Percentiles rank a stretch among this genome's conserved stretches.
Conservation (phyloP, 1,284 basidiomycete species). For the Microbotryum silenes-acaulis region DNA sequence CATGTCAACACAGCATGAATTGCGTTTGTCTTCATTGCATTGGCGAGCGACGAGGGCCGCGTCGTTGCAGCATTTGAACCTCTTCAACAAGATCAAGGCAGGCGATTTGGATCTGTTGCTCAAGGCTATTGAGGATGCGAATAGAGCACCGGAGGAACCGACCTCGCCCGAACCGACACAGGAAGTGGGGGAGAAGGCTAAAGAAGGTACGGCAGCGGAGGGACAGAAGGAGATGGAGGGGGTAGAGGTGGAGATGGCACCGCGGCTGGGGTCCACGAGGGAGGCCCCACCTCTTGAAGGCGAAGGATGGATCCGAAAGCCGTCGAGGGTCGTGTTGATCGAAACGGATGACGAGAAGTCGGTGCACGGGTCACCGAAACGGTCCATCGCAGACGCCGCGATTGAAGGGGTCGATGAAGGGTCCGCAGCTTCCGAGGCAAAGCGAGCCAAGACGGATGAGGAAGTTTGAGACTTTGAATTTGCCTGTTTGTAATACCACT, state of each 20-base stretch:
- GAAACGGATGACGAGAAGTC: no score
- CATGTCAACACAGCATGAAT: slow-evolving; percentile 1
- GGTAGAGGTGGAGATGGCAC: background rate
- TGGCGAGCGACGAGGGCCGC: slow-evolving; percentile 29
- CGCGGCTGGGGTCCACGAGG: background rate
- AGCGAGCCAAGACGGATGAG: no score
- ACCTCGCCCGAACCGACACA: background rate
- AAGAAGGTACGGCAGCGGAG: background rate
- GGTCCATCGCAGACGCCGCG: no score
- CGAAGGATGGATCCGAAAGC: no score
- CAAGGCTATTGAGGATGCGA: slow-evolving; percentile 6
- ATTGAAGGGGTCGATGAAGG: no score
- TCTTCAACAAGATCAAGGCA: slow-evolving; percentile 22
- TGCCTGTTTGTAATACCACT: no score
- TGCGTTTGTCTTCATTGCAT: slow-evolving; percentile 14
- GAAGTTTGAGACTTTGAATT: no score
- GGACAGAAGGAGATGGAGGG: background rate
- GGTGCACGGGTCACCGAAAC: no score
- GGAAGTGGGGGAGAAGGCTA: background rate
- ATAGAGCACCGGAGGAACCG: background rate
- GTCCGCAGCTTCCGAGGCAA: no score
- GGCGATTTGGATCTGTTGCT: slow-evolving; percentile 12
- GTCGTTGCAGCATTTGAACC: slow-evolving; percentile 14
- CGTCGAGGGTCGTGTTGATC: no score
- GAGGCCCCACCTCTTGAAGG: no score